These are phyloP conservation scores for Oleoguttula mirabilis DNA, from an alignment of 495 filamentous ascomycete species.

Conservation along the genomic window DNA sequence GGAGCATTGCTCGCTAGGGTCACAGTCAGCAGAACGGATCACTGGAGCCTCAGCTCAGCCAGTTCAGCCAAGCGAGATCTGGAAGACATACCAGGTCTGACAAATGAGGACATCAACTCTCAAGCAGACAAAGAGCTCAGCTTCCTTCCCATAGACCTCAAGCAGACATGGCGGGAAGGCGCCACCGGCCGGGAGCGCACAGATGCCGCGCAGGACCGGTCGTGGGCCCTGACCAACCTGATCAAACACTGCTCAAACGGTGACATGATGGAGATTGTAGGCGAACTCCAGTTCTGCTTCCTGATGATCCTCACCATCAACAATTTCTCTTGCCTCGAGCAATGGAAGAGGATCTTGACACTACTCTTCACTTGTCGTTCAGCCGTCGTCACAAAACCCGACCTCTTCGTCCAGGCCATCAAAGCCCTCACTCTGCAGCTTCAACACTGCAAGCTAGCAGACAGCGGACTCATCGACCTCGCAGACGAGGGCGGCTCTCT, in stretches of 20 bases:
- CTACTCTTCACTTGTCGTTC: slow-evolving; percentile 57
- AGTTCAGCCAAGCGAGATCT: slow-evolving; percentile 37
- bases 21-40: slow-evolving; percentile 31
- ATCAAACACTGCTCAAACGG: slow-evolving; percentile 25
- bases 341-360: slow-evolving; percentile 69
- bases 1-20: slow-evolving; percentile 36
- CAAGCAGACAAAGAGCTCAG: slow-evolving; percentile 31
- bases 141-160: slow-evolving; percentile 43
- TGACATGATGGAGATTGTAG: slow-evolving; percentile 45
- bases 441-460: slow-evolving; percentile 55
- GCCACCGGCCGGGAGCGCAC: slow-evolving; percentile 62
- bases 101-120: slow-evolving; percentile 18
- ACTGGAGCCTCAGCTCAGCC: slow-evolving; percentile 41
- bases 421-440: slow-evolving; percentile 58
- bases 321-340: slow-evolving; percentile 75
- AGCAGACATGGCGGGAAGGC: slow-evolving; percentile 53
- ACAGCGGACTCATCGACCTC: slow-evolving; percentile 45
- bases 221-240: slow-evolving; percentile 52
- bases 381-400: slow-evolving; percentile 44
- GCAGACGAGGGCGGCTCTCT: slow-evolving; percentile 42
- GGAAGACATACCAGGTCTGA: slow-evolving; percentile 32
- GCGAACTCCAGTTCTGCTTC: slow-evolving; percentile 79
- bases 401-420: slow-evolving; percentile 50
- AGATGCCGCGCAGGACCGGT: slow-evolving; percentile 57
- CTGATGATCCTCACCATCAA: slow-evolving; percentile 67